These are phyloP conservation scores for Hypoxylon subgilvum DNA, from an alignment of 495 filamentous ascomycete genomes.

Conservation along the genomic window DNA sequence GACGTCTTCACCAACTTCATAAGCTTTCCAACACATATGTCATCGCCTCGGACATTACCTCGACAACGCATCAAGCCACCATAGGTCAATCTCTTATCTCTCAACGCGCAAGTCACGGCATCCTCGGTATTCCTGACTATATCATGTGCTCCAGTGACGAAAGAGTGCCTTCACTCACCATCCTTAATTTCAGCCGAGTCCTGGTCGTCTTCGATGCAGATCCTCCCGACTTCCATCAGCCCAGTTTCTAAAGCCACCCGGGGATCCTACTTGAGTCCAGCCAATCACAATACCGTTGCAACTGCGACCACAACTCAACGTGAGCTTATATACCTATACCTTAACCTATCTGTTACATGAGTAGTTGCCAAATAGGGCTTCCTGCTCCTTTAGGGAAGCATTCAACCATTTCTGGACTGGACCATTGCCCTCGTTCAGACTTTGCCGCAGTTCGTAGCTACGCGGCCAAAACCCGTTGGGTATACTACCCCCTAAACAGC, in stretches of 20 bases:
- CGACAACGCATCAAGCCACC: constrained; percentile 27
- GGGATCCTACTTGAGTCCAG: constrained; percentile 4
- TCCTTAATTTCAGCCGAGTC: constrained; percentile 22
- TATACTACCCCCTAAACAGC: constrained; percentile 17
- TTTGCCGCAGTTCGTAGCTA: constrained; percentile 18
- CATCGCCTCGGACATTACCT: constrained; percentile 13
- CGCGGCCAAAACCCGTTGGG: constrained; percentile 27
- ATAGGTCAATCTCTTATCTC: constrained; percentile 1
- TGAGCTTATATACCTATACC: constrained; percentile 19
- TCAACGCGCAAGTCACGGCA: constrained; percentile 23
- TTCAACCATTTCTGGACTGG: constrained; percentile 15
- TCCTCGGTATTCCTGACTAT: constrained; percentile 10
- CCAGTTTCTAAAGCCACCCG: constrained; percentile 26
- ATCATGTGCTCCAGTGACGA: constrained; percentile 22
- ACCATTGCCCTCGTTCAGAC: constrained; percentile 13
- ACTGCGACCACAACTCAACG: constrained; percentile 28
- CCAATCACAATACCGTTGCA: constrained; percentile 25
- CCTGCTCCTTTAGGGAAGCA: constrained; percentile 11
- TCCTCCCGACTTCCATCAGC: constrained; percentile 34
- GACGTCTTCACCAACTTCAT: constrained; percentile 35
- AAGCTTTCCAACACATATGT: constrained; percentile 10
- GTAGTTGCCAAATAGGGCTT: constrained; percentile 32
- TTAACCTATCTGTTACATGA: constrained; percentile 29
- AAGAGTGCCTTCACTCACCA: constrained; percentile 17
- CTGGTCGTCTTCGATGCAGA: constrained; percentile 31